Conservation (phyloP, 2,329 filamentous ascomycete genomes). For the Aspergillus chevalieri region DNA sequence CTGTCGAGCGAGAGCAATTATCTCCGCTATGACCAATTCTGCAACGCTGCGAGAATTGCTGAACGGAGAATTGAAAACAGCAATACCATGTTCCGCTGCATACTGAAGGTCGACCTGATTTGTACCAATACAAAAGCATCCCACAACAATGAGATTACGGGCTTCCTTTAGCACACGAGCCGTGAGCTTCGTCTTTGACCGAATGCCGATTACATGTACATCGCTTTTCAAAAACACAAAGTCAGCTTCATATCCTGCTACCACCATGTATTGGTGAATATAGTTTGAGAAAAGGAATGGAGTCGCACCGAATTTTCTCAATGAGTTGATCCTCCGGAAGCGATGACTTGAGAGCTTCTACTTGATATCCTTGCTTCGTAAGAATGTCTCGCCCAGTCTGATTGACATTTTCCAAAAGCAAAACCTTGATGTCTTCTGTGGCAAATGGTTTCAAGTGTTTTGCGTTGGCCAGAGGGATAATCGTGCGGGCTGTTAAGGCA, state of each 20-base stretch:
- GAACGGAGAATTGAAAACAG: slow-evolving; percentile 98
- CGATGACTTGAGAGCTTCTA: slow-evolving; percentile 83
- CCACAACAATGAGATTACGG: slow-evolving; percentile 89
- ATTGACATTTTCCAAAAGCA: slow-evolving; percentile 95
- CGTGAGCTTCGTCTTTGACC: slow-evolving; percentile 93
- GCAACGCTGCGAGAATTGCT: slow-evolving; percentile 96
- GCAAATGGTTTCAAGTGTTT: slow-evolving; percentile 94
- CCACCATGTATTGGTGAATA: background rate
- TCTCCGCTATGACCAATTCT: slow-evolving; percentile 89
- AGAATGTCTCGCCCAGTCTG: slow-evolving; percentile 80
- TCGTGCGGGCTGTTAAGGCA: slow-evolving; percentile 33
- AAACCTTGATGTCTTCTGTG: slow-evolving; percentile 91
- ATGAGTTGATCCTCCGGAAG: slow-evolving; percentile 90
- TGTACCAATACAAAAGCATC: slow-evolving; percentile 98
- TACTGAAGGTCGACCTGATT: slow-evolving; percentile 48
- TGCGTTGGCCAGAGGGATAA: slow-evolving; percentile 39
- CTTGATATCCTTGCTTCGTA: slow-evolving; percentile 83
- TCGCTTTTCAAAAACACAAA: slow-evolving; percentile 51
- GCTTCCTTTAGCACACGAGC: slow-evolving; percentile 78
- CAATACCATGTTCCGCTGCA: slow-evolving; percentile 59
- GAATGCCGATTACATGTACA: slow-evolving; percentile 95
- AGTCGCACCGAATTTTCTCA: slow-evolving; percentile 78
- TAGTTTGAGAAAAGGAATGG: background rate
- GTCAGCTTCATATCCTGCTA: slow-evolving; percentile 9
- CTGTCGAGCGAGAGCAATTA: slow-evolving; percentile 86